phyloP scores from a whole-genome alignment of 2,329 filamentous ascomycete genomes.

The Cladosporium phlei region DNA sequence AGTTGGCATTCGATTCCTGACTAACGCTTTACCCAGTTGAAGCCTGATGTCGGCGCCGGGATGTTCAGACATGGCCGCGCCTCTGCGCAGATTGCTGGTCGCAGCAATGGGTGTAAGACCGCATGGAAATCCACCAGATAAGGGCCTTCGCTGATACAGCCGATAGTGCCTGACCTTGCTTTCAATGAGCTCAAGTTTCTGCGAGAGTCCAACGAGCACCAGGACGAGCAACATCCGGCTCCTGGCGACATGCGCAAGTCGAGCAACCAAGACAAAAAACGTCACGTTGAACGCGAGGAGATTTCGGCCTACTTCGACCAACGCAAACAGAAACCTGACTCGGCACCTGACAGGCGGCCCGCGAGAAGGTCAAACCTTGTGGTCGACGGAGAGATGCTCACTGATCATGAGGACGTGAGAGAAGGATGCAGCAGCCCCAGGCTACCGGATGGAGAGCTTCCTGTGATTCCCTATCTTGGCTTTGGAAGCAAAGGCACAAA shows the following conservation, averaged over 20 bases:
- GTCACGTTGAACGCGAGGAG: conserved; percentile 34
- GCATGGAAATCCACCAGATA: conserved; percentile 18
- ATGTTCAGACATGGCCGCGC: conserved; percentile 47
- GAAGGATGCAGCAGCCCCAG: background rate
- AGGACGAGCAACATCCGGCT: conserved; percentile 21
- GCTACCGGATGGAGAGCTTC: conserved; percentile 28
- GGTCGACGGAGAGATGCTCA: no score
- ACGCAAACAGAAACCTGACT: no score
- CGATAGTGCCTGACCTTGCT: conserved; percentile 47
- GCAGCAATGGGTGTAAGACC: conserved; percentile 37
- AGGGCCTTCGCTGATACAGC: conserved; percentile 17
- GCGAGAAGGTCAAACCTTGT: no score
- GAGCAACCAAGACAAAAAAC: conserved; percentile 31
- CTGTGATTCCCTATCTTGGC: conserved; percentile 34
- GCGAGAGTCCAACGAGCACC: conserved; percentile 31
- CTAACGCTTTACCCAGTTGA: conserved; percentile 34
- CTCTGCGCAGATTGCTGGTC: conserved; percentile 41
- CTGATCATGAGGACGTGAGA: background rate
- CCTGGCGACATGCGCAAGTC: conserved; percentile 23
- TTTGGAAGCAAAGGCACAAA: conserved; percentile 34
- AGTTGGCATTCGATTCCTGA: background rate
- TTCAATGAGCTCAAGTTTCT: conserved; percentile 51
- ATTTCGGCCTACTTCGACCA: conserved; percentile 44
- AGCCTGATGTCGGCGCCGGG: conserved; percentile 38
- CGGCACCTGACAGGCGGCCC: no score